Evolutionary conservation across 2,329 filamentous ascomycete species (phyloP).

Genomic region (Monilinia laxa): DNA sequence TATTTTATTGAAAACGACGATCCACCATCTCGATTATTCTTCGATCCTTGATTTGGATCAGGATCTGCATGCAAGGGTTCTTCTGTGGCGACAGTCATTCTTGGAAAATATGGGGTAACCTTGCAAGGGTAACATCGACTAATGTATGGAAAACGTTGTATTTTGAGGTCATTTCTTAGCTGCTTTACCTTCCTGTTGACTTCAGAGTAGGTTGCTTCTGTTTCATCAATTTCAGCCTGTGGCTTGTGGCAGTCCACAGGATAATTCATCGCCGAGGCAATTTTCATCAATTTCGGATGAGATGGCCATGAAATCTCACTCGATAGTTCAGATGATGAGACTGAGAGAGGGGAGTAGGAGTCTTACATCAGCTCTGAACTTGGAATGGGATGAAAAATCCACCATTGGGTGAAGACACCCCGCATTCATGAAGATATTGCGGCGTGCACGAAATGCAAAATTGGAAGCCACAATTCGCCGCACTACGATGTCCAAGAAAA

Average conservation of each 20-base stretch:
- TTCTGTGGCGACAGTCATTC: not conserved
- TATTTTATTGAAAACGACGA: not conserved
- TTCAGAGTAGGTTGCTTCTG: too few species aligned
- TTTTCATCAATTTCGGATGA: not conserved
- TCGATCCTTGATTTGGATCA: not conserved
- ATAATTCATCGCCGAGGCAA: not conserved
- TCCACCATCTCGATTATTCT: not conserved
- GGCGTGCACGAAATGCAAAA: too few species aligned
- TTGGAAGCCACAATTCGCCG: too few species aligned
- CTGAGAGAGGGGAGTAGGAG: not conserved
- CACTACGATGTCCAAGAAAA: too few species aligned
- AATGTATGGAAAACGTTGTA: too few species aligned
- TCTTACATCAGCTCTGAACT: not conserved
- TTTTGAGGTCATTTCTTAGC: too few species aligned
- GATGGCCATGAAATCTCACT: not conserved
- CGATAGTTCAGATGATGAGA: not conserved
- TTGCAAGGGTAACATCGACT: conserved; percentile 1
- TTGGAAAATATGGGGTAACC: conserved; percentile 3
- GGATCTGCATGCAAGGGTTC: not conserved
- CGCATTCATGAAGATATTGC: too few species aligned
- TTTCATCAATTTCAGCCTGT: too few species aligned
- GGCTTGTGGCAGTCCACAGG: not conserved
- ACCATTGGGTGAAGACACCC: not conserved
- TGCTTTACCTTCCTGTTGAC: too few species aligned
- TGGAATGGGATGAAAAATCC: not conserved